Base-by-base conservation (phyloP, 2,329 filamentous ascomycete species). In the Beauveria pseudobassiana region DNA sequence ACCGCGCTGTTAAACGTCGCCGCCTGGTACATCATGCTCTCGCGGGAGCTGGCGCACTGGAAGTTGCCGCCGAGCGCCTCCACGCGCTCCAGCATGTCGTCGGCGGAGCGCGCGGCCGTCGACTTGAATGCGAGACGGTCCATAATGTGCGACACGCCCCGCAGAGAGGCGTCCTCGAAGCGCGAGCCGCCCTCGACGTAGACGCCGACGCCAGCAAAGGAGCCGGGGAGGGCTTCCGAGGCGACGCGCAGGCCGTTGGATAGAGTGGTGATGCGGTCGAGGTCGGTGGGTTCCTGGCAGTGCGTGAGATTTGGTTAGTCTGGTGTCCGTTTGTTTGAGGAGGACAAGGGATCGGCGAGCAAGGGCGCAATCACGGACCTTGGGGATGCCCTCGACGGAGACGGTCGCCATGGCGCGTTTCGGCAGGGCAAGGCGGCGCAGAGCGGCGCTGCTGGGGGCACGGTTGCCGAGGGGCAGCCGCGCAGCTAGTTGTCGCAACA, bases 21-120 rank as follows among this genome's bases (percentile, higher is more conserved):
- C 1, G 92, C 91, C 76, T 99, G 95, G 79, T 99, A 99, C 95
- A 99, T 99, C 77, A 99, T 85, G 62, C 91, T 91, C 76, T 99
- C 95, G 66, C 95, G 84, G 2, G 92, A 96, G 1, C 93, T 97
- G 12, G 93, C 93, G 77, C 95, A 99, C 77, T 98, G 93, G 63
- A 99, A 93, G 73, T 97, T 97, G 38, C 95, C 95, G 42, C 95
- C 95, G 3, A 99, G 80, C 0, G 87, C 88, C 76, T 98, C 95
- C 40, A 97, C 83, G 40, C 87, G 82, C 74, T 96, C 91, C 22
- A 96, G 80, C 87, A 98, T 95, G 67, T 92, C 81, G 75, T 97
- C 93, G 61, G 87, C 86, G 0, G 85, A 85, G 64, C 87, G 86
- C 42, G 80, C 78, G 40, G 82, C 82, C 0, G 95, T 98, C 5